phyloP scores from a whole-genome alignment of 176 grass and related monocot species.

The Calamus simplicifolius region DNA sequence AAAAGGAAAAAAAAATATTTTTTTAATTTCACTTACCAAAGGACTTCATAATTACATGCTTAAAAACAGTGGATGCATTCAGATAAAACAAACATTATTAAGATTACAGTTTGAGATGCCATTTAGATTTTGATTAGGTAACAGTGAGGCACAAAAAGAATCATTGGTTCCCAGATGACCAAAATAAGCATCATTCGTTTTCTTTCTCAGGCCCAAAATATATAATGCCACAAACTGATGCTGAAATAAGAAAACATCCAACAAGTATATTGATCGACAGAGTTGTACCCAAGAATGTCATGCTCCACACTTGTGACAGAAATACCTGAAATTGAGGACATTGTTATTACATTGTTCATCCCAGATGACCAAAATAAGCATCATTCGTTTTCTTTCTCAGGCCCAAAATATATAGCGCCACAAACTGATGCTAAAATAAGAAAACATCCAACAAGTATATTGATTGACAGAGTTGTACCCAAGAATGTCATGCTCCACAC shows the following conservation, averaged over 20 bases:
- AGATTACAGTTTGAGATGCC: too few species aligned
- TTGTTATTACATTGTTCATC: too few species aligned
- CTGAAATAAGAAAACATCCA: conserved; percentile 18
- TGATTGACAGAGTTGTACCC: background rate
- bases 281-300: conserved; percentile 6
- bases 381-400: conserved; percentile 12
- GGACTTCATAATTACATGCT: too few species aligned
- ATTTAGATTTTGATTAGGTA: too few species aligned
- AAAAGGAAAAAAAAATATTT: too few species aligned
- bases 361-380: background rate
- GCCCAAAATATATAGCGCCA: conserved; percentile 2
- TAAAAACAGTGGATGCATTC: too few species aligned
- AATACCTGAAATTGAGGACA: conserved; percentile 7
- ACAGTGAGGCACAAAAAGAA: too few species aligned
- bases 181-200: conserved; percentile 3
- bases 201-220: conserved; percentile 11
- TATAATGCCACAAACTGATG: conserved; percentile 8
- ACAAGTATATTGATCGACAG: conserved; percentile 8
- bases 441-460: conserved; percentile 19
- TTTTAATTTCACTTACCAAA: too few species aligned
- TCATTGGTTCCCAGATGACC: too few species aligned
- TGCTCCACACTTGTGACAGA: conserved; percentile 9
- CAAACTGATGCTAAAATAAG: conserved; percentile 18
- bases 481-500: conserved; percentile 8
- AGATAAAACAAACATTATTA: too few species aligned